Evolutionary conservation across 495 filamentous ascomycete species (phyloP), one percentile per base, ranked within the genome.

Genomic region (Xylaria sp.): DNA sequence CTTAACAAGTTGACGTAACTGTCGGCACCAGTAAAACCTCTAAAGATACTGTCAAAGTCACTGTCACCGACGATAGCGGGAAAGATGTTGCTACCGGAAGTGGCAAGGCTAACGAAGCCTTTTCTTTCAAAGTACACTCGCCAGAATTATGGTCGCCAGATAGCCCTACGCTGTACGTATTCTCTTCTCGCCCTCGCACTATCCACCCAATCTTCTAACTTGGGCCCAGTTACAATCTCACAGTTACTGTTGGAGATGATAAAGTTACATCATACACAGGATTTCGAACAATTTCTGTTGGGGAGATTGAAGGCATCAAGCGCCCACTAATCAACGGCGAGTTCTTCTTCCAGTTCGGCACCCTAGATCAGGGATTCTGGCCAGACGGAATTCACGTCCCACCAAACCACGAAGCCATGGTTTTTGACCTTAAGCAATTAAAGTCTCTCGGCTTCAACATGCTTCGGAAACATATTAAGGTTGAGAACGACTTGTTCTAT

Each of bases 391-490:
- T 92, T 29, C 86, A 91, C 72, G 81, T 84, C 0, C 85, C 90
- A 0, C 90, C 90, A 0, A 90, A 81, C 24, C 75, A 79, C 2
- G 88, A 91, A 66, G 90, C 90, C 0, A 91, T 92, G 90, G 80
- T 87, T 1, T 91, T 83, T 58, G 90, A 92, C 77, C 75, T 92
- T 4, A 55, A 90, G 61, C 71, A 88, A 37, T 74, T 91, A 61
- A 91, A 92, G 77, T 77, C 78, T 6, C 76, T 91, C 2, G 89
- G 90, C 3, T 90, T 90, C 78, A 92, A 92, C 76, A 88, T 87
- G 85, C 76, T 92, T 35, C 85, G 90, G 11, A 92, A 92, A 76
- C 90, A 92, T 72, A 91, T 92, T 81, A 92, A 92, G 83, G 83
- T 92, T 14, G 90, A 92, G 74, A 81, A 85, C 0, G 86, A 87